Conservation (phyloP, 257 asterid genomes). For the Thymus quinquecostatus region DNA sequence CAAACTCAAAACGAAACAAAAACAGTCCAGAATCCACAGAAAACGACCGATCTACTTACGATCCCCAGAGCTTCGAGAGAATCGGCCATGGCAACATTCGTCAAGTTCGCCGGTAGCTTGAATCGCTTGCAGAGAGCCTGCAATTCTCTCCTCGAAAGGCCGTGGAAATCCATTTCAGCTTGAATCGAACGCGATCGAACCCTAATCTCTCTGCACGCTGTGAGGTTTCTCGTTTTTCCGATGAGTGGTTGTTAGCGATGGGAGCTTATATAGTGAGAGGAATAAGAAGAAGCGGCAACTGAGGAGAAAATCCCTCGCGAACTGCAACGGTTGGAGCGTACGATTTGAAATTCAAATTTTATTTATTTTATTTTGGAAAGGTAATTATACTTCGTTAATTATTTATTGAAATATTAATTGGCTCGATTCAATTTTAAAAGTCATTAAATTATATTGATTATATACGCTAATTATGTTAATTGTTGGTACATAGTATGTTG, state of each 20-base stretch:
- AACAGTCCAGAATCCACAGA: neutral
- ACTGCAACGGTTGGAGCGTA: conserved; percentile 53
- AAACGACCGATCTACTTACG: conserved; percentile 42
- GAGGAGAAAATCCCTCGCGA: conserved; percentile 23
- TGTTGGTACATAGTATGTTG: no score
- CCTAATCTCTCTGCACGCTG: neutral
- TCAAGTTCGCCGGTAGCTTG: conserved; percentile 66
- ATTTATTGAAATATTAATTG: neutral
- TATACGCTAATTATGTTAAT: no score
- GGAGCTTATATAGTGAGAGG: conserved; percentile 32
- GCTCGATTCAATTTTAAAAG: neutral
- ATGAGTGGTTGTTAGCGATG: neutral
- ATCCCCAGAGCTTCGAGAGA: conserved; percentile 59
- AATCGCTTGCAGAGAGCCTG: conserved; percentile 78
- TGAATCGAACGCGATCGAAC: neutral
- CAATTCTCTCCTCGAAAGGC: conserved; percentile 68
- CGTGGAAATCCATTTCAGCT: conserved; percentile 59
- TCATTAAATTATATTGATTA: neutral
- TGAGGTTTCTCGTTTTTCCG: neutral
- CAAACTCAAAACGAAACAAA: no score
- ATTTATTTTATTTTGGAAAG: neutral
- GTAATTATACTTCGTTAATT: neutral
- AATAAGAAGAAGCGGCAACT: conserved; percentile 29
- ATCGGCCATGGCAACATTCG: conserved; percentile 69
- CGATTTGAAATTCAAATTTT: conserved; percentile 48